Percentiles rank a stretch among this genome's conserved stretches.
phyloP scores from a whole-genome alignment of 2,329 filamentous ascomycete genomes.

The Pseudovirgaria hyperparasitica region DNA sequence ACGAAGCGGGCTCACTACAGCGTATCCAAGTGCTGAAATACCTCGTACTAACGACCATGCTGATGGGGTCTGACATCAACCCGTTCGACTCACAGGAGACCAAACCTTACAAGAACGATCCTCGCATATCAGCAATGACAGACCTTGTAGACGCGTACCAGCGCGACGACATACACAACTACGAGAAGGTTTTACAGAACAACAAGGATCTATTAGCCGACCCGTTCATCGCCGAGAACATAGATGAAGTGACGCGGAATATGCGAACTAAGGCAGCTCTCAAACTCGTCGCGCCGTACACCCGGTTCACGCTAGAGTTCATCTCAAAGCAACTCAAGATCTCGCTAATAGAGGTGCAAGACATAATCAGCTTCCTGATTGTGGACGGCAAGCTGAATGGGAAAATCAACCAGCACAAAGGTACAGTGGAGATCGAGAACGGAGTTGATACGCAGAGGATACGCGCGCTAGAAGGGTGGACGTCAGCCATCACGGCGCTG shows the following conservation, averaged over 20 bases:
- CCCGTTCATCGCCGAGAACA: constrained; percentile 96
- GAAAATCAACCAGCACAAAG: constrained; percentile 78
- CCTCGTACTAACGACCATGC: constrained; percentile 88
- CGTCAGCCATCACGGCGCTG: constrained; percentile 53
- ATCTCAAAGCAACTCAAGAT: constrained; percentile 84
- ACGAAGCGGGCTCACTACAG: constrained; percentile 91
- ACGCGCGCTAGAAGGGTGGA: constrained; percentile 60
- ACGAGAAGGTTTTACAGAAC: constrained; percentile 74
- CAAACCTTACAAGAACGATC: constrained; percentile 93
- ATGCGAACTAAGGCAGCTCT: constrained; percentile 94
- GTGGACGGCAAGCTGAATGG: constrained; percentile 78
- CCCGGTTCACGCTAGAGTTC: constrained; percentile 76
- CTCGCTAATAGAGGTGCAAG: constrained; percentile 72
- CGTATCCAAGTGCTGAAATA: constrained; percentile 97
- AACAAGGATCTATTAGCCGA: constrained; percentile 85
- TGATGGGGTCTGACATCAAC: constrained; percentile 97
- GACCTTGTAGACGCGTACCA: constrained; percentile 95
- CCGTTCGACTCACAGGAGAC: constrained; percentile 98
- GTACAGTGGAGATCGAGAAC: constrained; percentile 69
- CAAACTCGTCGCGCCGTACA: constrained; percentile 90
- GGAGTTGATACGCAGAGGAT: constrained; percentile 62
- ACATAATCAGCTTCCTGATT: constrained; percentile 91
- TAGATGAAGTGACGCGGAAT: constrained; percentile 95
- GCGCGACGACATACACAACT: constrained; percentile 82
- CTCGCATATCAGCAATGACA: constrained; percentile 92